Evolutionary conservation across 148 eudicot species (phyloP).

Genomic region (Fagopyrum esculentum): DNA sequence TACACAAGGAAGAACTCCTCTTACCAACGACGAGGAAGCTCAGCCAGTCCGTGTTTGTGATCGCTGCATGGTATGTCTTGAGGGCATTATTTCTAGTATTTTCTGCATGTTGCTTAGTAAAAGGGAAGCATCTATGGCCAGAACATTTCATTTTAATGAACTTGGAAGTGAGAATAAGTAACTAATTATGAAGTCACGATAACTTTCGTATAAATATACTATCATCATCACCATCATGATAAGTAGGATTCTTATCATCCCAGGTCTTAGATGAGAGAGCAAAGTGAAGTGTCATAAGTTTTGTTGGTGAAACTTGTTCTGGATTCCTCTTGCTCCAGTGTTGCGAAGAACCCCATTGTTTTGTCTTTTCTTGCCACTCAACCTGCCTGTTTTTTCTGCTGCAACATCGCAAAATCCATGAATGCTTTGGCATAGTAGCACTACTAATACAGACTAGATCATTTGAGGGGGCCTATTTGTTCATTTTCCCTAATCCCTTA

Average conservation of each 20-base stretch:
- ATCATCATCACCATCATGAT: neutral
- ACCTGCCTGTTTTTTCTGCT: neutral
- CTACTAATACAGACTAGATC: neutral
- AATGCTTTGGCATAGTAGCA: neutral
- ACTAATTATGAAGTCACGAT: neutral
- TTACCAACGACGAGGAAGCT: constrained; percentile 64
- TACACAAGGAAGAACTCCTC: constrained; percentile 74
- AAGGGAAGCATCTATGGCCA: neutral
- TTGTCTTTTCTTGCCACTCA: neutral
- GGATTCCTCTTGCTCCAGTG: constrained; percentile 1
- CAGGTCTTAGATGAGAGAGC: neutral
- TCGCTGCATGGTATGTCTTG: constrained; percentile 57
- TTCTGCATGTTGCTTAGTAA: neutral
- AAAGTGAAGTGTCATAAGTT: neutral
- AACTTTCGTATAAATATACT: neutral
- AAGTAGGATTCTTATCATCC: neutral
- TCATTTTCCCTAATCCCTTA: neutral
- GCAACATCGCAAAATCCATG: neutral
- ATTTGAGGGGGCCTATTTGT: neutral
- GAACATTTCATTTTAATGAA: neutral
- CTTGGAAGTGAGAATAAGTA: neutral
- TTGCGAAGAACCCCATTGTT: neutral
- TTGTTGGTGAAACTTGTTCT: neutral
- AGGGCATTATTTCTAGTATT: neutral
- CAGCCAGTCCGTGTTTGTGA: constrained; percentile 78